A percentile compares a stretch with the other conserved stretches of the same genome.
phyloP scores from a whole-genome alignment of 306 rosid genomes.

The Cotoneaster glaucophyllus region DNA sequence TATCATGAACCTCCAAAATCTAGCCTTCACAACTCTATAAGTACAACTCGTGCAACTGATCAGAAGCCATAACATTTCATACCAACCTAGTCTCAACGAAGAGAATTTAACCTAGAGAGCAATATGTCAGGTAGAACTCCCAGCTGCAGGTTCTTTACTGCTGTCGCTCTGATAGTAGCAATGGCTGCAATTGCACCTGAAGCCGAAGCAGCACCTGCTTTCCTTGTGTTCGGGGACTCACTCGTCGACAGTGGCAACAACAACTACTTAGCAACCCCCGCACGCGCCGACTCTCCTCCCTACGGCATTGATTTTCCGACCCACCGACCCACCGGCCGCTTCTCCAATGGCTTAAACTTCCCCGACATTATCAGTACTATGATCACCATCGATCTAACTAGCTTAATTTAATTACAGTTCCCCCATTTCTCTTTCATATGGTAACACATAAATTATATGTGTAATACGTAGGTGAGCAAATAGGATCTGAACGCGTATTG shows the following conservation, averaged over 20 bases:
- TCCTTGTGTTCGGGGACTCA: slow-evolving; percentile 54
- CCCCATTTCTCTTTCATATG: not conserved
- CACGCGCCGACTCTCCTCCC: slow-evolving; percentile 51
- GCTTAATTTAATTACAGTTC: not conserved
- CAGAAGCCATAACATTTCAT: not conserved
- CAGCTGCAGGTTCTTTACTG: not conserved
- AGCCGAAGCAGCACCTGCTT: slow-evolving; percentile 31
- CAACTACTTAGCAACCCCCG: slow-evolving; percentile 43
- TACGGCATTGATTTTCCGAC: slow-evolving; percentile 53
- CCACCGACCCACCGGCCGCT: slow-evolving; percentile 53
- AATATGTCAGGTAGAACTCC: not conserved
- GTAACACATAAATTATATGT: not conserved
- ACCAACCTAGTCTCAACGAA: not conserved
- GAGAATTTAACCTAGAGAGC: not conserved
- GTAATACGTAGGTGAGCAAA: slow-evolving; percentile 25
- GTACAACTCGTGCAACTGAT: not conserved
- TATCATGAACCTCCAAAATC: not conserved
- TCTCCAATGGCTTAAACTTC: slow-evolving; percentile 61
- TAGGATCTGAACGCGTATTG: slow-evolving; percentile 44
- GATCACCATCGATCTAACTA: not conserved
- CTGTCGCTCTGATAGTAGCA: not conserved
- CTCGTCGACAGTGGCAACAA: slow-evolving; percentile 55
- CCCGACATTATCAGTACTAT: slow-evolving; percentile 37
- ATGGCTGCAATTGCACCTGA: not conserved
- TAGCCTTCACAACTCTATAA: not conserved